Evolutionary conservation across 257 asterid genomes (phyloP).

Genomic region (Leptodermis oblonga): DNA sequence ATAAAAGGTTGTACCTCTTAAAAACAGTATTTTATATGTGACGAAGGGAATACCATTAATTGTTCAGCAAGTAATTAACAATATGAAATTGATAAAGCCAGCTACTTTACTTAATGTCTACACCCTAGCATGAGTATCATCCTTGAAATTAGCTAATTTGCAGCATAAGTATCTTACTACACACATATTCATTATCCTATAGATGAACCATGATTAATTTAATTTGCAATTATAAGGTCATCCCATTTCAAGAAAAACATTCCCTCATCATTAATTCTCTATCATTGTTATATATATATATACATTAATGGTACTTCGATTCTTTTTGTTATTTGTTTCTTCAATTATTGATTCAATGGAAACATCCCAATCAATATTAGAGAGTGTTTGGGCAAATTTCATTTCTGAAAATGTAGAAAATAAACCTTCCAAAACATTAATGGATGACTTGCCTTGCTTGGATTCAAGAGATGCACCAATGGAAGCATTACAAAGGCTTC

Average conservation of each 20-base stretch:
- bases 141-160: conserved; percentile 51
- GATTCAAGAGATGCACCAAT: conserved; percentile 28
- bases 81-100: conserved; percentile 8
- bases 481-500: conserved; percentile 43
- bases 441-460: conserved; percentile 44
- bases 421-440: conserved; percentile 20
- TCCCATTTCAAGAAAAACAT: background rate
- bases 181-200: conserved; percentile 25
- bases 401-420: conserved; percentile 29
- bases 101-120: conserved; percentile 23
- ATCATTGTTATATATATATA: background rate
- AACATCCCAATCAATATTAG: conserved; percentile 43
- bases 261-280: background rate
- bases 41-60: background rate
- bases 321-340: background rate
- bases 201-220: conserved; percentile 7
- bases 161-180: conserved; percentile 37
- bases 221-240: background rate
- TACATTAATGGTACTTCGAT: no score
- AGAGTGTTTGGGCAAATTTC: conserved; percentile 65
- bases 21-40: no score
- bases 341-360: background rate
- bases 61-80: background rate
- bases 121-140: conserved; percentile 32
- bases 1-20: no score